These are phyloP conservation scores for Kurtzmaniella quercitrusa DNA, from an alignment of 1,139 yeast genomes.

Conservation along the genomic window DNA sequence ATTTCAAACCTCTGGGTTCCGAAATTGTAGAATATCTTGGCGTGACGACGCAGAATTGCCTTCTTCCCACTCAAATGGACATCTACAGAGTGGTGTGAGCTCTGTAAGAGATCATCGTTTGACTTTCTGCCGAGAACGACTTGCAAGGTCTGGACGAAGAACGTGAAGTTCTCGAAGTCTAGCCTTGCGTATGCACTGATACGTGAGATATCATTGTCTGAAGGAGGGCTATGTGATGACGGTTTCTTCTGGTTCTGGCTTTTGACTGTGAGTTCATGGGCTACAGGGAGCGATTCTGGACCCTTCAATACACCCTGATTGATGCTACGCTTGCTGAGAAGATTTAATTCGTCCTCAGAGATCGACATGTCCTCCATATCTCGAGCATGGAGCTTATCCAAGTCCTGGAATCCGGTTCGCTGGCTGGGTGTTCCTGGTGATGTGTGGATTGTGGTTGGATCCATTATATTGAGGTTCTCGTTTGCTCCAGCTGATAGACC, in stretches of 20 bases:
- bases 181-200: slow-evolving; percentile 92
- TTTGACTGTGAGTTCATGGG: neutral
- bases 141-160: slow-evolving; percentile 93
- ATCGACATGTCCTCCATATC: neutral
- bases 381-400: neutral
- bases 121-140: slow-evolving; percentile 87
- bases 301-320: neutral
- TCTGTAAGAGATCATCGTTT: slow-evolving; percentile 56
- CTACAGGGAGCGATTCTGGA: neutral
- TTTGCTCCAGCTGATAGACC: neutral
- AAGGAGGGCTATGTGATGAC: neutral
- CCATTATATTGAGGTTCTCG: slow-evolving; percentile 1
- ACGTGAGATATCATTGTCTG: slow-evolving; percentile 33
- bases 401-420: neutral
- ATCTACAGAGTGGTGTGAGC: slow-evolving; percentile 63
- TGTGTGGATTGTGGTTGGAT: neutral
- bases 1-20: slow-evolving; percentile 91
- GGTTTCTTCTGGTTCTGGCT: neutral
- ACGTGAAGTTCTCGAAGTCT: slow-evolving; percentile 88
- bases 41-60: slow-evolving; percentile 89
- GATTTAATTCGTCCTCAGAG: neutral
- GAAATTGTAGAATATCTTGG: slow-evolving; percentile 90
- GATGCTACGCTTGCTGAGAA: neutral
- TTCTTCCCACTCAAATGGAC: slow-evolving; percentile 89
- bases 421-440: neutral